Percentiles rank a stretch among this genome's conserved stretches.
Conservation (phyloP, 1,139 yeast species). For the Pichia sp. region DNA sequence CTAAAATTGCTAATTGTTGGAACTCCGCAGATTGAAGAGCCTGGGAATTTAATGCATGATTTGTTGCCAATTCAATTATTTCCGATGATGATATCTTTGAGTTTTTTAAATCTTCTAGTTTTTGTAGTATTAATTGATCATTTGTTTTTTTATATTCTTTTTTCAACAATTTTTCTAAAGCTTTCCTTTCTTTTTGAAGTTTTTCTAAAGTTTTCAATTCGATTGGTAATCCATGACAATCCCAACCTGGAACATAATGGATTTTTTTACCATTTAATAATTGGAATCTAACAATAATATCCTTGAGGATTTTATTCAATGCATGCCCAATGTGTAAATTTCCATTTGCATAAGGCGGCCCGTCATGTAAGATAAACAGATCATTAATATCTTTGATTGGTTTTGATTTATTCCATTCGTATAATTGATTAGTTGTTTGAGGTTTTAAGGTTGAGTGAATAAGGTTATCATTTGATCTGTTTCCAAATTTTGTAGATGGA, state of each 20-base stretch:
- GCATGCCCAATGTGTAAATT: constrained; percentile 93
- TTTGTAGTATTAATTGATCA: constrained; percentile 8
- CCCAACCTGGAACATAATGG: constrained; percentile 91
- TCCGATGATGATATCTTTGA: constrained; percentile 38
- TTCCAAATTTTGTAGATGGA: constrained; percentile 49
- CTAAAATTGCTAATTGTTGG: constrained; percentile 67
- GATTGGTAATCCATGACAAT: constrained; percentile 95
- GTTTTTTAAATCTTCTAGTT: constrained; percentile 17
- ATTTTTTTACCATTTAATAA: constrained; percentile 56
- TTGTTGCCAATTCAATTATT: constrained; percentile 57
- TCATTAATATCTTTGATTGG: constrained; percentile 24
- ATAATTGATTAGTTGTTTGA: constrained; percentile 34
- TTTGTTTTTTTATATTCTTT: constrained; percentile 26
- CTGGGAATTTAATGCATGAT: constrained; percentile 63
- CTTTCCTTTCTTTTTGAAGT: constrained; percentile 27
- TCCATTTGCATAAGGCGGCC: constrained; percentile 98
- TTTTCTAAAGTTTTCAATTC: constrained; percentile 74
- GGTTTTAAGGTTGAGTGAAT: constrained; percentile 27
- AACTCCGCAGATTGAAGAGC: constrained; percentile 59
- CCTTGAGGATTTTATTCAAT: constrained; percentile 80
- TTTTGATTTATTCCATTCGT: constrained; percentile 36
- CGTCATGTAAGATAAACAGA: constrained; percentile 79
- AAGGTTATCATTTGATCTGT: constrained; percentile 38
- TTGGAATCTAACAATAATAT: constrained; percentile 70
- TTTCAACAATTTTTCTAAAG: constrained; percentile 31